Evolutionary conservation across 1,284 basidiomycete genomes (phyloP), one percentile per base, ranked within the genome.

Genomic region (Sanguinoderma infundibulare): DNA sequence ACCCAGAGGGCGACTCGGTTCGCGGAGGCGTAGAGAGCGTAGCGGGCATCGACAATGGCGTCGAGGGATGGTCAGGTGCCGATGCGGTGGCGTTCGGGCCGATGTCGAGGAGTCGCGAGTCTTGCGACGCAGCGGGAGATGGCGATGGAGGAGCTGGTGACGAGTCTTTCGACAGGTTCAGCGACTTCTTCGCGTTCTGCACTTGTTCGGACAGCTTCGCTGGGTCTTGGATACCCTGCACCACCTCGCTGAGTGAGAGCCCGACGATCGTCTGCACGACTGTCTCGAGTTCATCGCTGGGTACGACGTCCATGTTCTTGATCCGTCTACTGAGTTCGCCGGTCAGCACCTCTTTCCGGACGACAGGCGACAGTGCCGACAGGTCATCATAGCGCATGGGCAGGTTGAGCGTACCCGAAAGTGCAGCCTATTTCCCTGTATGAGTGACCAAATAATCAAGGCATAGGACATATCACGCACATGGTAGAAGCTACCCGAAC

Each of bases 371-470:
- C 53, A 95, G 78, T 0, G 87, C 83, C 0, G 90, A 83, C 20
- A 95, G 83, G 60, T 94, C 91, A 65, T 95, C 93, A 61, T 91
- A 92, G 22, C 84, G 87, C 86, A 93, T 89, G 0, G 91, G 87
- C 24, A 93, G 73, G 69, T 90, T 91, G 35, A 93, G 79, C 1
- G 87, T 92, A 12, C 92, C 92, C 8, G 87, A 76, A 5, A 93
- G 79, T 5, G 92, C 91, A 62, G 91, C 91, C 91, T 93, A 49
- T 50, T 36, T 38, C 8, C 53, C 38, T 55, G 39, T 15, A 32
- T 20, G 55, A 50, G 44, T 6, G 14, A 24, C 22, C 50, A 12
- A 30, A 52, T 53, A 55, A 53, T 35, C 55, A 14, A 38, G 12
- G 22, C n/a, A 46, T 12, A 35, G 36, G 32, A 60, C 82, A 62